A percentile compares a stretch with the other conserved stretches of the same genome.
phyloP scores from a whole-genome alignment of 2,329 filamentous ascomycete genomes.

The Talaromyces sp. region DNA sequence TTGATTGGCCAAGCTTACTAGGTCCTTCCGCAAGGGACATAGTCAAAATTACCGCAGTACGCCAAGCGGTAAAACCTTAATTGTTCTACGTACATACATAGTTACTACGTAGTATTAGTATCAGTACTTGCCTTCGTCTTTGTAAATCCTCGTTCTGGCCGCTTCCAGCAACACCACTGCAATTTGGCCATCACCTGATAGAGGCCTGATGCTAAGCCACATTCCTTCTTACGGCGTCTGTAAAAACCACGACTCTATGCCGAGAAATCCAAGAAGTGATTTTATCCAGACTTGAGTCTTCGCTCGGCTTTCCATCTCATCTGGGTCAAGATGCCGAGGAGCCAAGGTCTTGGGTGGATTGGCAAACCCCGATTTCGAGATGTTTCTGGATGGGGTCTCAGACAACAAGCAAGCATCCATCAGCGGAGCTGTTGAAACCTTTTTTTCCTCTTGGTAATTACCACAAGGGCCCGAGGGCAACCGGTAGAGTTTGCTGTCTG shows the following conservation, averaged over 20 bases:
- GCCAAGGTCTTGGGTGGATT: conserved; percentile 9
- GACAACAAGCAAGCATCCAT: neutral
- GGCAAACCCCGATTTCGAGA: conserved; percentile 5
- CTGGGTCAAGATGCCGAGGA: conserved; percentile 2
- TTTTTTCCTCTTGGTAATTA: neutral
- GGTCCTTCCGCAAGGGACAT: neutral
- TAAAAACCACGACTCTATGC: neutral
- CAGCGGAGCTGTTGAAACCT: neutral
- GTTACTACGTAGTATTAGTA: too few species aligned
- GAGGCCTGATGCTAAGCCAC: neutral
- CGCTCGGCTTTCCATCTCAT: neutral
- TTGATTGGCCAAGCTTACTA: neutral
- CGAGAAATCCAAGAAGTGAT: neutral
- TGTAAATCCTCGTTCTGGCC: neutral
- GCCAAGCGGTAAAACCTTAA: neutral
- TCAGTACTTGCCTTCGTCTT: neutral
- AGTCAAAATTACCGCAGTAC: neutral
- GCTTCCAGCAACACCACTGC: neutral
- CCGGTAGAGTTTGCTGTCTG: neutral
- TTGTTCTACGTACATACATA: too few species aligned
- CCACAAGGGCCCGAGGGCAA: neutral
- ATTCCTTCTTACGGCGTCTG: neutral
- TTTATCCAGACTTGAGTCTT: neutral
- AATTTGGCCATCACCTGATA: neutral
- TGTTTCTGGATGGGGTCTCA: neutral